Percentiles rank a stretch among this genome's conserved stretches.
Evolutionary conservation across 192 early-diverging fungal species (phyloP).

Genomic region (Obelidium mucronatum): DNA sequence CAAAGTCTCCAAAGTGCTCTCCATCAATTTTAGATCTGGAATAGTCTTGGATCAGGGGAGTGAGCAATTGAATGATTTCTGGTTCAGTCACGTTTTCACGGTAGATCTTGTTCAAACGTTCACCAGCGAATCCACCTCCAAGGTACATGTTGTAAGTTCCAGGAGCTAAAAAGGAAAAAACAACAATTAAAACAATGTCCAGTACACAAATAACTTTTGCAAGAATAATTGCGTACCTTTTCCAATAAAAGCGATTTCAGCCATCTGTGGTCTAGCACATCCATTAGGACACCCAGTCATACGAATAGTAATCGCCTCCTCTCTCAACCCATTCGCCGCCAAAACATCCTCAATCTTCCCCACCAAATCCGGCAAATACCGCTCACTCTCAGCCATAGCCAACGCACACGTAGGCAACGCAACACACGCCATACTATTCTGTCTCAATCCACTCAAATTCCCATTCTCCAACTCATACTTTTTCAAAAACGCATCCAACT

Average conservation of each 20-base stretch:
- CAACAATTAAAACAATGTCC: constrained; percentile 2
- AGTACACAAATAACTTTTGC: constrained; percentile 13
- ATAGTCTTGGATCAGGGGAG: constrained; percentile 84
- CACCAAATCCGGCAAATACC: constrained; percentile 89
- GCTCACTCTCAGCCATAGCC: constrained; percentile 97
- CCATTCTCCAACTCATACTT: constrained; percentile 86
- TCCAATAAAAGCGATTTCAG: constrained; percentile 94
- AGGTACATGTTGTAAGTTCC: constrained; percentile 96
- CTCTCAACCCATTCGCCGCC: constrained; percentile 79
- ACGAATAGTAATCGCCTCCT: constrained; percentile 92
- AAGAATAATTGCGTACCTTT: constrained; percentile 59
- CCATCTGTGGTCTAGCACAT: constrained; percentile 92
- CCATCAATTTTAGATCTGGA: constrained; percentile 71
- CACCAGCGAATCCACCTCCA: constrained; percentile 86
- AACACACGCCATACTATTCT: constrained; percentile 95
- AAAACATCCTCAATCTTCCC: constrained; percentile 79
- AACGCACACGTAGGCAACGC: constrained; percentile 94
- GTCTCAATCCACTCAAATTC: constrained; percentile 76
- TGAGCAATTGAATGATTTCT: constrained; percentile 81
- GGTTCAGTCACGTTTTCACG: constrained; percentile 88
- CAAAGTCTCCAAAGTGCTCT: constrained; percentile 96
- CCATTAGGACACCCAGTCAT: constrained; percentile 99
- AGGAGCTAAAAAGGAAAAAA: constrained; percentile 63
- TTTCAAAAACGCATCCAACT: constrained; percentile 73
- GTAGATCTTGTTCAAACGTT: constrained; percentile 91